Evolutionary conservation across 2,329 filamentous ascomycete genomes (phyloP), one percentile per base, ranked within the genome.

Genomic region (Penicillium paneum): DNA sequence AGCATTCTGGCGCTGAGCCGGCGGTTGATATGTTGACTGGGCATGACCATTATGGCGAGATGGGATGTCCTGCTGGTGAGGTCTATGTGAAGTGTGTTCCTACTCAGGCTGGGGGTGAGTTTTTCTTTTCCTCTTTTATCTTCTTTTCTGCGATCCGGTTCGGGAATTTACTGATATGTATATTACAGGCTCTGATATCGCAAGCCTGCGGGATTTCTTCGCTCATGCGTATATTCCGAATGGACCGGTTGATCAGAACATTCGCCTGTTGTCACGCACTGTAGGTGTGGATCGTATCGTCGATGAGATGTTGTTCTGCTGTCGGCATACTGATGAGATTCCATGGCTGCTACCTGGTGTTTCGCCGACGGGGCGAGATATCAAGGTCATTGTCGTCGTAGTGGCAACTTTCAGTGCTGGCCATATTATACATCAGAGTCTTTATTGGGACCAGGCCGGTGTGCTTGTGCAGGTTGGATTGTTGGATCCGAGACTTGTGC

Each of bases 401-500:
- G 77, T 83, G 11, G 81, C 81, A 3, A 64, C 58, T 38, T 71
- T 72, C 43, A 59, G 59, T 35, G 70, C 64, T 2, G 64, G 68
- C 5, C 64, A 63, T 21, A 64, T 71, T 19, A 61, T 61, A 77
- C 78, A 78, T 45, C 82, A 85, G 63, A 77, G 81, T 52, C 65
- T 85, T 5, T 85, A 85, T 60, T 86, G 83, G 83, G 83, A 86
- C 62, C 83, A 86, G 64, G 83, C 83, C 8, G 80, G 75, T 54
- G 83, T 86, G 31, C 67, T 86, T 50, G 78, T 84, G 49, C 83
- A 86, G 65, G 73, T 83, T 4, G 83, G 83, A 0, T 60, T 85
- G 57, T 56, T 86, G 56, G 81, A 85, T 72, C 76, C 80, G 28
- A 76, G 76, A 48, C 63, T 80, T 38, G 75, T 85, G 51, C 80